Conservation (phyloP, 2,329 filamentous ascomycete genomes). For the Clarireedia monteithiana region DNA sequence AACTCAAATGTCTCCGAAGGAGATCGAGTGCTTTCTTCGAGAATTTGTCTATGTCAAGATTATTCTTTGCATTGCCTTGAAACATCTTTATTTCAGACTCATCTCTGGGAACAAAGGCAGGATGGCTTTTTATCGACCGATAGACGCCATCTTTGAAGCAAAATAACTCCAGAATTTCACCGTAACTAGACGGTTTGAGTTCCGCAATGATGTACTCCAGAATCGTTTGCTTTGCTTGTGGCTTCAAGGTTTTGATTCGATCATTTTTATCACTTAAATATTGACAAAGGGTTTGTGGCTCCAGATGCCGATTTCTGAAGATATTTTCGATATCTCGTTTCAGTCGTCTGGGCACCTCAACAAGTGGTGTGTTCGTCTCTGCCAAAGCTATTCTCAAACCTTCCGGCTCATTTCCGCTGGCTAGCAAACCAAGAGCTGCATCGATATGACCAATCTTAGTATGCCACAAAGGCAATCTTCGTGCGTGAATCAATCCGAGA, state of each 20-base stretch:
- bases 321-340: conserved; percentile 2
- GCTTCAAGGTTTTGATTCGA: conserved; percentile 5
- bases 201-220: conserved; percentile 16
- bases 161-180: conserved; percentile 14
- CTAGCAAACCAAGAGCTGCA: conserved; percentile 11
- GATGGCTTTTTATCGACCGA: conserved; percentile 10
- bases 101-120: conserved; percentile 16
- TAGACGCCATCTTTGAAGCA: conserved; percentile 20
- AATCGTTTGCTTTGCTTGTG: conserved; percentile 12
- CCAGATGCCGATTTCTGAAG: conserved; percentile 11
- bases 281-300: conserved; percentile 11
- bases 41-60: conserved; percentile 15
- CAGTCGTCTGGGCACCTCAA: conserved; percentile 17
- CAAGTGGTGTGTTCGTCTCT: conserved; percentile 18
- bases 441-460: conserved; percentile 16
- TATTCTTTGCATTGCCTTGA: conserved; percentile 7
- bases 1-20: conserved; percentile 9
- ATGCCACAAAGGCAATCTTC: conserved; percentile 15
- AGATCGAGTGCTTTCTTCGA: background rate
- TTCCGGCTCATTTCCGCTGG: conserved; percentile 5
- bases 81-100: conserved; percentile 17
- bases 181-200: conserved; percentile 8
- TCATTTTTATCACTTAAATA: conserved; percentile 8
- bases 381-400: conserved; percentile 16
- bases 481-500: conserved; percentile 13